Evolutionary conservation across 2,329 filamentous ascomycete genomes (phyloP).

Genomic region (Fusarium setosum): DNA sequence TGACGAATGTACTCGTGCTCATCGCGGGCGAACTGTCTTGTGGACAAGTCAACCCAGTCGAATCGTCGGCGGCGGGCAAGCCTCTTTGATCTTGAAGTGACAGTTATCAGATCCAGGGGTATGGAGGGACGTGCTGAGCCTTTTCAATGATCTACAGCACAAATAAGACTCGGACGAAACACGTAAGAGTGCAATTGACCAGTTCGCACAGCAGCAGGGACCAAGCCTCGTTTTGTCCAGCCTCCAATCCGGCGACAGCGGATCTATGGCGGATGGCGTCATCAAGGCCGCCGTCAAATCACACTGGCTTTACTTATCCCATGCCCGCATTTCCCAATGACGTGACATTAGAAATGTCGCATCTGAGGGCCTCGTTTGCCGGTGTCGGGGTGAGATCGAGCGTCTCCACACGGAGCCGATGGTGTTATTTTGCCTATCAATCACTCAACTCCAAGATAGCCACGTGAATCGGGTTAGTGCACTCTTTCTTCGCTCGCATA

Average conservation of each 20-base stretch:
- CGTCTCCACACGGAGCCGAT: conserved; percentile 36
- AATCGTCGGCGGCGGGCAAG: not conserved
- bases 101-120: not conserved
- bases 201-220: not conserved
- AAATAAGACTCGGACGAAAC: not conserved
- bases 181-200: conserved; percentile 16
- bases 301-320: conserved; percentile 23
- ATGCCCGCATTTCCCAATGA: conserved; percentile 31
- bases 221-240: conserved; percentile 14
- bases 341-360: conserved; percentile 31
- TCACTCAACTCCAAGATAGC: conserved; percentile 34
- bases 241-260: conserved; percentile 6
- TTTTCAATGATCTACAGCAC: conserved; percentile 16
- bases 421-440: conserved; percentile 43
- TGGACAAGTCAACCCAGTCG: not conserved
- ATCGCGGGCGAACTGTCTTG: conserved; percentile 12
- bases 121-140: not conserved
- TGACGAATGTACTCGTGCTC: conserved; percentile 26
- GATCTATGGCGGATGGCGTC: conserved; percentile 36
- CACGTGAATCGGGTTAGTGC: not conserved
- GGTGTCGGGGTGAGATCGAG: conserved; percentile 34
- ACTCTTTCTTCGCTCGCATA: not conserved
- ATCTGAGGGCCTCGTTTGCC: conserved; percentile 16
- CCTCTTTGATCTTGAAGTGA: not conserved
- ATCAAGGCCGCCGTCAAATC: conserved; percentile 35